These are phyloP conservation scores for Haplosporangium sp. DNA, from an alignment of 371 early-diverging fungal genomes.

Conservation along the genomic window DNA sequence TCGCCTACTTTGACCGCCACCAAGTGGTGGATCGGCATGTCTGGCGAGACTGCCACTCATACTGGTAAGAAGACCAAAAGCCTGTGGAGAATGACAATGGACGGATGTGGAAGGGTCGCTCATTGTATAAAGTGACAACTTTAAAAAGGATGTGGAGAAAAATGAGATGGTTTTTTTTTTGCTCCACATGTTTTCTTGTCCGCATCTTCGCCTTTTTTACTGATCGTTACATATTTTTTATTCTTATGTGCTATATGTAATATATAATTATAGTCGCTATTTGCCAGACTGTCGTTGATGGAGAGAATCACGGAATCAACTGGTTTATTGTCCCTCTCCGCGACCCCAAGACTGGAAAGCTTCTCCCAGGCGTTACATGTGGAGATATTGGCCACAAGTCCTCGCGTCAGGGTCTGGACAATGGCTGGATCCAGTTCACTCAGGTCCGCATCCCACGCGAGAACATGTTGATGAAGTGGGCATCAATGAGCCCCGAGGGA, in stretches of 20 bases:
- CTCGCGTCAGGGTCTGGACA: slow-evolving; percentile 88
- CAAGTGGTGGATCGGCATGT: slow-evolving; percentile 96
- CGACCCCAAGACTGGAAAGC: slow-evolving; percentile 73
- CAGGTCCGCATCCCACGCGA: slow-evolving; percentile 86
- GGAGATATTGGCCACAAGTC: slow-evolving; percentile 90
- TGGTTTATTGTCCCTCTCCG: slow-evolving; percentile 91
- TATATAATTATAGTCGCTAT: slow-evolving; percentile 63
- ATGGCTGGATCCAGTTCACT: slow-evolving; percentile 95
- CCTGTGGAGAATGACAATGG: neutral
- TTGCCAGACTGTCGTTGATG: slow-evolving; percentile 71
- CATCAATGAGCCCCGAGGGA: slow-evolving; percentile 71
- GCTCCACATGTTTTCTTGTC: neutral
- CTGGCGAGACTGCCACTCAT: slow-evolving; percentile 83
- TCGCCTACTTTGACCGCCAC: slow-evolving; percentile 87
- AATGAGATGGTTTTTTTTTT: too few species aligned
- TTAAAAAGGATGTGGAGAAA: neutral
- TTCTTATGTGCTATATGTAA: neutral
- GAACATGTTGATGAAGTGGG: slow-evolving; percentile 82
- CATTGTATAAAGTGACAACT: slow-evolving; percentile 9
- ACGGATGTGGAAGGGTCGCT: too few species aligned
- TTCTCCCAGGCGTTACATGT: slow-evolving; percentile 73
- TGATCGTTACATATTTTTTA: neutral
- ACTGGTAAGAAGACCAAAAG: slow-evolving; percentile 50
- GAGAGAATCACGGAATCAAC: slow-evolving; percentile 77
- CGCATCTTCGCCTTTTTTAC: neutral